Percentiles rank a stretch among this genome's conserved stretches.
These are phyloP conservation scores for Boletus reticulatus DNA, from an alignment of 768 basidiomycete genomes.

Conservation along the genomic window DNA sequence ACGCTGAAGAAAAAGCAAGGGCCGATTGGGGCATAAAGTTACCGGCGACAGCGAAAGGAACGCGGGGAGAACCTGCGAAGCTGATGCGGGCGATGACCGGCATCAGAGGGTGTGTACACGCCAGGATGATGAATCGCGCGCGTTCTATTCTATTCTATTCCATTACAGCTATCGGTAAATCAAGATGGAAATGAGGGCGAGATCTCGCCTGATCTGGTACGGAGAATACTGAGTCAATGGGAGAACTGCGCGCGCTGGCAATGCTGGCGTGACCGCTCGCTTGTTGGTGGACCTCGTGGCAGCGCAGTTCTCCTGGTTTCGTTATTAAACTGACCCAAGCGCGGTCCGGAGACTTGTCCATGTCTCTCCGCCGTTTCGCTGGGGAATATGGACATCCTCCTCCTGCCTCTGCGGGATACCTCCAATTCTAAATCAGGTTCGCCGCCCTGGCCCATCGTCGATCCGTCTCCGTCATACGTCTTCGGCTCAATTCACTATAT, in stretches of 20 bases:
- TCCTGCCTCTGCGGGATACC: neutral
- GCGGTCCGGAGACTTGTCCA: conserved; percentile 23
- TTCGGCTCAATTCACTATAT: conserved; percentile 17
- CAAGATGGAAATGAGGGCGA: conserved; percentile 24
- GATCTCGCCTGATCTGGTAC: conserved; percentile 20
- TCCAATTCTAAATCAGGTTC: conserved; percentile 6
- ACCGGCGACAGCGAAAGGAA: conserved; percentile 22
- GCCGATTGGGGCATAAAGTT: conserved; percentile 27
- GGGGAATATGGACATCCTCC: conserved; percentile 4
- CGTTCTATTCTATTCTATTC: conserved; percentile 8
- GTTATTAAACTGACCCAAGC: conserved; percentile 10
- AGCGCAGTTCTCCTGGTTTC: conserved; percentile 19
- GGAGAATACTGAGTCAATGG: neutral
- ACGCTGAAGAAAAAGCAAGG: neutral
- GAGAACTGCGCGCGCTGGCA: conserved; percentile 11
- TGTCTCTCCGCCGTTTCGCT: conserved; percentile 16
- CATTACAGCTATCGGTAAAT: conserved; percentile 28
- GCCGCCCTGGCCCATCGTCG: conserved; percentile 19
- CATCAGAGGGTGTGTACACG: conserved; percentile 8
- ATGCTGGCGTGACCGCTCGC: conserved; percentile 16
- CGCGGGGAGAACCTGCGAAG: conserved; percentile 25
- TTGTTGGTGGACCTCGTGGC: conserved; percentile 25
- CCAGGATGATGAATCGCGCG: neutral
- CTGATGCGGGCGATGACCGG: conserved; percentile 19
- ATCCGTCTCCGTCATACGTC: conserved; percentile 23